Base-by-base conservation (phyloP, 768 basidiomycete species). In the Termitomyces sp. region DNA sequence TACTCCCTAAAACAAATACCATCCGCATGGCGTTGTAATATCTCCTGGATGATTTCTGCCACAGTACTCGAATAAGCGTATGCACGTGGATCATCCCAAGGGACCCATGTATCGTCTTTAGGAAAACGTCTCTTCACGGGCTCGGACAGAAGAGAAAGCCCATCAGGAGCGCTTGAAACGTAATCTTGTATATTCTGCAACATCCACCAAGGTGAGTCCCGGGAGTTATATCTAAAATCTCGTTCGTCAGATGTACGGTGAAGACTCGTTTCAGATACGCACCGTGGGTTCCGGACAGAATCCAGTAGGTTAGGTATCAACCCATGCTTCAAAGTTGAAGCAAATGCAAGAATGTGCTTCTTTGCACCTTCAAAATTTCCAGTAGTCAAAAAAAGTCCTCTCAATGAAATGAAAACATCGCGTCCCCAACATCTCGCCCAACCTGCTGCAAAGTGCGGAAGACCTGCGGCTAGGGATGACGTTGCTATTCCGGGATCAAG, bases 151-250 rank as follows among this genome's bases (percentile, higher is more conserved):
- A 98, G 80, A 0, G 84, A 74, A 30, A 88, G 65, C 1, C 97
- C 97, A 60, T 93, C 87, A 0, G 97, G 95, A 0, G 89, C 92
- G 69, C 79, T 86, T 46, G 73, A 73, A 21, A 83, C 86, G 68
- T 98, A 98, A 69, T 98, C 94, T 66, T 98, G 97, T 54, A 99
- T 97, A 66, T 90, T 97, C 69, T 99, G 96, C 57, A 98, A 69
- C 91, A 98, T 96, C 93, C 94, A 98, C 96, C 95, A 98, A 4
- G 97, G 96, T 7, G 93, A 94, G 68, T 99, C 97, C 52, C 97
- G 87, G 5, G 93, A 98, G 70, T 98, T 98, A 71, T 94, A 95
- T 59, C 90, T 90, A 58, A 9, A 11, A 19, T 17, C 14, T 44
- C 30, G 10, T 44, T 21, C 38, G 45, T 19, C 7, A 19, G 38